Evolutionary conservation across 2,329 filamentous ascomycete genomes (phyloP).

Genomic region (Atkinsonella texensis): DNA sequence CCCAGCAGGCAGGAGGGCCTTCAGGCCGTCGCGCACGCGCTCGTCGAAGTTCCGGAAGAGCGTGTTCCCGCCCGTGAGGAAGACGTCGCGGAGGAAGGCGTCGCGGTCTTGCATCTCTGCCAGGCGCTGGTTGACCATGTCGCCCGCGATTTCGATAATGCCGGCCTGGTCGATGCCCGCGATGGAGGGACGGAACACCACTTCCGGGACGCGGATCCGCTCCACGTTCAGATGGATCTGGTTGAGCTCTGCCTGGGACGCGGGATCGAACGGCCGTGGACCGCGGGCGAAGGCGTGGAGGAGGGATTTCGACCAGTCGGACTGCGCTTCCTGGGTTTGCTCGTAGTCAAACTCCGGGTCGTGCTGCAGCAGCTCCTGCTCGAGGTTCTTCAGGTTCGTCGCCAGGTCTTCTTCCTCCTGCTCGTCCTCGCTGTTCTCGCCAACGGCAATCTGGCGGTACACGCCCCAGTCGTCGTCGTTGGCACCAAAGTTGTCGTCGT

Average conservation of each 20-base stretch:
- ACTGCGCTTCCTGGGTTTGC: slow-evolving; percentile 81
- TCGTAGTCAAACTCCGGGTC: slow-evolving; percentile 87
- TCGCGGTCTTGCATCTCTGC: slow-evolving; percentile 43
- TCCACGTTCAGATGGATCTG: slow-evolving; percentile 96
- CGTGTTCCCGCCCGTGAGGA: slow-evolving; percentile 88
- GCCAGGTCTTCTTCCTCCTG: slow-evolving; percentile 85
- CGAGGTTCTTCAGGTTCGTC: slow-evolving; percentile 60
- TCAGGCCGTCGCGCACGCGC: slow-evolving; percentile 60
- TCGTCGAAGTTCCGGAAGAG: slow-evolving; percentile 82
- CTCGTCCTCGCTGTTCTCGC: slow-evolving; percentile 71
- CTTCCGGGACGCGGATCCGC: slow-evolving; percentile 85
- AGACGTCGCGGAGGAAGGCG: slow-evolving; percentile 72
- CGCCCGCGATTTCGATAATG: slow-evolving; percentile 80
- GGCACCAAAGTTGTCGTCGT: slow-evolving; percentile 93
- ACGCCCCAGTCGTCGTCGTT: slow-evolving; percentile 98
- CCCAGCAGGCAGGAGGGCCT: slow-evolving; percentile 58
- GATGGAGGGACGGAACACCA: slow-evolving; percentile 85
- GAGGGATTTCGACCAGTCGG: slow-evolving; percentile 87
- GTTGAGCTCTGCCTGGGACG: slow-evolving; percentile 66
- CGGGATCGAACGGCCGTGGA: slow-evolving; percentile 71
- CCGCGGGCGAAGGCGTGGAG: slow-evolving; percentile 85
- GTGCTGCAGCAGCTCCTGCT: slow-evolving; percentile 73
- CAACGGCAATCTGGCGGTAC: slow-evolving; percentile 83
- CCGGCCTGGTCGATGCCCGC: slow-evolving; percentile 90
- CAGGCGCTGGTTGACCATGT: slow-evolving; percentile 78